A percentile compares a stretch with the other conserved stretches of the same genome.
Conservation (phyloP, 768 basidiomycete species). For the Tricholoma sp. region DNA sequence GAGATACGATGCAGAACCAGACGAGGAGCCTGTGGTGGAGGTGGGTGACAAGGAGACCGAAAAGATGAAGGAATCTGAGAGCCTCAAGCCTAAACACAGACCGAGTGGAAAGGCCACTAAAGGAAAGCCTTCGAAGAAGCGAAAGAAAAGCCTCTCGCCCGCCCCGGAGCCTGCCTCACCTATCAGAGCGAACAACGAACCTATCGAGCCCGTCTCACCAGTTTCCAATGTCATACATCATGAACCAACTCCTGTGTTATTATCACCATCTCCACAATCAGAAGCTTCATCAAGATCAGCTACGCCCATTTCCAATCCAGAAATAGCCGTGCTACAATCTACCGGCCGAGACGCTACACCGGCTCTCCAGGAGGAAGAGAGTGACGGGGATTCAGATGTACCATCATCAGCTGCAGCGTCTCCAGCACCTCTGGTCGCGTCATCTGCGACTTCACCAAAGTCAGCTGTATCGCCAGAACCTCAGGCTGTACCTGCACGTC, state of each 20-base stretch:
- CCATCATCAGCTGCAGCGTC: neutral
- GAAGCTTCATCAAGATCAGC: constrained; percentile 2
- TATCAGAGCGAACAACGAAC: neutral
- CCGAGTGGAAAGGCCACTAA: neutral
- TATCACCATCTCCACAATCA: neutral
- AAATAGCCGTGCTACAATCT: constrained; percentile 18
- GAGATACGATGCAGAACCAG: constrained; percentile 25
- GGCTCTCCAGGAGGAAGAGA: neutral
- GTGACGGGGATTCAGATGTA: neutral
- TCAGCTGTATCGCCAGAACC: neutral
- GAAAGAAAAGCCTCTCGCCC: constrained; percentile 14
- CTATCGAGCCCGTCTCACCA: neutral
- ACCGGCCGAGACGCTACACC: constrained; percentile 10
- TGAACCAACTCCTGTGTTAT: neutral
- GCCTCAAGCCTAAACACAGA: constrained; percentile 34
- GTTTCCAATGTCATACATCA: neutral
- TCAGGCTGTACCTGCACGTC: neutral
- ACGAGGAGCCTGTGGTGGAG: constrained; percentile 19
- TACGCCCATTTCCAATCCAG: constrained; percentile 26
- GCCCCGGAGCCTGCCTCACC: constrained; percentile 12
- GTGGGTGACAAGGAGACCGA: constrained; percentile 23
- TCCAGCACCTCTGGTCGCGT: neutral
- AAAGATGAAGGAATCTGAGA: constrained; percentile 14
- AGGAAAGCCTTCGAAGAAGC: constrained; percentile 19
- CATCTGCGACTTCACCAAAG: neutral